These are phyloP conservation scores for Heterococcus sp. DNA, from an alignment of 108 stramenopile genomes.

Conservation along the genomic window DNA sequence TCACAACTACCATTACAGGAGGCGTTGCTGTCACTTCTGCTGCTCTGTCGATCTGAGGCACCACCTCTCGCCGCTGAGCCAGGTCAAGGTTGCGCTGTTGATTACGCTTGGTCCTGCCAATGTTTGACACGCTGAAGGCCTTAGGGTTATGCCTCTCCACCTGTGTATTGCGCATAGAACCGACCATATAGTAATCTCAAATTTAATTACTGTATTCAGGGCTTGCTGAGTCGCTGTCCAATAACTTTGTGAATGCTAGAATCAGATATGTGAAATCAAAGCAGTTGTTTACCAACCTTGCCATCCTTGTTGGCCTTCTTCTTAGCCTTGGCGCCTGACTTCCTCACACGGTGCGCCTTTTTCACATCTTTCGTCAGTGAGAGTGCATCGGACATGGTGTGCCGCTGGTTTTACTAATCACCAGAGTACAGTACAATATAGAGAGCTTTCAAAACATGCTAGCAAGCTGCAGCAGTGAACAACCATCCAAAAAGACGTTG, in stretches of 20 bases:
- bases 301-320: slow-evolving; percentile 10
- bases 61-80: slow-evolving; percentile 91
- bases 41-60: slow-evolving; percentile 72
- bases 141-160: slow-evolving; percentile 75
- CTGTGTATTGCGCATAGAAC: slow-evolving; percentile 1
- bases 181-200: neutral
- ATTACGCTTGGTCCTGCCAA: slow-evolving; percentile 81
- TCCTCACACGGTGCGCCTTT: slow-evolving; percentile 37
- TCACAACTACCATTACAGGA: slow-evolving; percentile 83
- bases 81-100: slow-evolving; percentile 91
- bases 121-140: slow-evolving; percentile 90
- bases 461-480: too few relatives aligned
- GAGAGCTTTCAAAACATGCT: too few relatives aligned
- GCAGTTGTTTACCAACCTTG: neutral
- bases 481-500: too few relatives aligned
- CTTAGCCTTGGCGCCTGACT: slow-evolving; percentile 38
- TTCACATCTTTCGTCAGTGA: slow-evolving; percentile 36
- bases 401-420: too few relatives aligned
- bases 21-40: slow-evolving; percentile 61
- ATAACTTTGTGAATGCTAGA: too few relatives aligned
- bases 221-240: too few relatives aligned
- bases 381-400: slow-evolving; percentile 37
- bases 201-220: neutral
- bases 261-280: too few relatives aligned
- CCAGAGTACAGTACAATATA: too few relatives aligned